Base-by-base conservation (phyloP, 2,329 filamentous ascomycete genomes). In the Magnaporthiopsis poae region DNA sequence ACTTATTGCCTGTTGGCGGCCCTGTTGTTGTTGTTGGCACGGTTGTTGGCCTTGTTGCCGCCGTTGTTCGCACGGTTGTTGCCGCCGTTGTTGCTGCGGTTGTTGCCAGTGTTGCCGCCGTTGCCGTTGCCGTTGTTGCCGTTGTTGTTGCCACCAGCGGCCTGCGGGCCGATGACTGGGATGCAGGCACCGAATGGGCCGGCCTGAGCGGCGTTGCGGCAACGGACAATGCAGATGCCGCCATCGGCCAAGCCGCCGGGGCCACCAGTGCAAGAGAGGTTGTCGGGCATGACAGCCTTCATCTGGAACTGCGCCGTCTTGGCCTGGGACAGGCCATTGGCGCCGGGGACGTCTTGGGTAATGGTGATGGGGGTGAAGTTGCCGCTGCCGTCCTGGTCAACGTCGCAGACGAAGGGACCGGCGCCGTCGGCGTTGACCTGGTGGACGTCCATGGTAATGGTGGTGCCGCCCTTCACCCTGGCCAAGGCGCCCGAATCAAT, bases 211-310 rank as follows among this genome's bases (percentile, higher is more conserved):
- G 81, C 83, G 77, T 87, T 87, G 27, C 83, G 79, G 77, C 85
- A 87, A 52, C 85, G 81, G 27, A 87, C 78, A 0, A 84, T 86
- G 78, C 84, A 86, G 59, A 86, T 71, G 66, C 85, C 82, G 61
- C 86, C 86, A 1, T 84, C 84, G 27, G 27, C 27, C 27, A 27
- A 27, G 27, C 27, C 27, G 27, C 27, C 27, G 0, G 84, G 84
- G 9, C 76, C 81, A 68, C 84, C 84, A 33, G 76, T 78, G 74
- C 83, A 86, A 62, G 75, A 74, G 46, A 86, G 74, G 60, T 79
- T 72, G 33, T 76, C 70, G 2, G 84, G 84, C 81, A 86, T 80
- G 63, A 77, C 76, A 11, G 86, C 79, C 4, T 80, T 83, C 72
- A 88, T 87, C 75, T 88, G 83, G 66, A 71, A 71, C 65, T 69